Conservation (phyloP, 1,284 basidiomycete species). For the Boletus sp. region DNA sequence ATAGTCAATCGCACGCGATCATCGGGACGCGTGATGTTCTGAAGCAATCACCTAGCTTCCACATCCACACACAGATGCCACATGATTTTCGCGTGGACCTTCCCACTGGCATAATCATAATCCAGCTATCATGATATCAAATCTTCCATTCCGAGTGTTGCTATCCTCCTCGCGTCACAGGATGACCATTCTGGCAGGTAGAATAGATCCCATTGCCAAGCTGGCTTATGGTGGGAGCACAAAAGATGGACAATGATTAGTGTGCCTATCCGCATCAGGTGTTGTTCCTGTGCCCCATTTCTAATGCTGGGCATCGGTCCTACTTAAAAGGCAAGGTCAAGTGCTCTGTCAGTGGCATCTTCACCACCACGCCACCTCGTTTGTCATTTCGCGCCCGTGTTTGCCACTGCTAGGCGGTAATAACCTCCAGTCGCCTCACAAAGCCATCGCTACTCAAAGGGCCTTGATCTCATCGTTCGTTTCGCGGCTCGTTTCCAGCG, state of each 20-base stretch:
- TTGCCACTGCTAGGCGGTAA: neutral
- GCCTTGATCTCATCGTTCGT: neutral
- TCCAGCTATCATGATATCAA: constrained; percentile 13
- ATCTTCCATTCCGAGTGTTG: constrained; percentile 13
- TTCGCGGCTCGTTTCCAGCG: neutral
- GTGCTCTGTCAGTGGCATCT: neutral
- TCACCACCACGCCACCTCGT: neutral
- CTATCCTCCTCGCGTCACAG: constrained; percentile 9
- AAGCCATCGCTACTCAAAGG: neutral
- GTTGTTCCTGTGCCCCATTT: constrained; percentile 12
- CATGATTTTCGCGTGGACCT: constrained; percentile 13
- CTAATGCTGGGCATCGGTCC: constrained; percentile 4
- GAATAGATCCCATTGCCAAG: constrained; percentile 4
- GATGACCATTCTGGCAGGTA: constrained; percentile 4
- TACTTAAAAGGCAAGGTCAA: constrained; percentile 15
- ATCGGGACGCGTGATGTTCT: constrained; percentile 1
- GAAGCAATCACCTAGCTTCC: constrained; percentile 2
- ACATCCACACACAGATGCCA: constrained; percentile 5
- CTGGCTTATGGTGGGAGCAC: neutral
- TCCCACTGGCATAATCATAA: constrained; percentile 12
- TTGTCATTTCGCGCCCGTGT: neutral
- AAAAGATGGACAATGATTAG: constrained; percentile 10
- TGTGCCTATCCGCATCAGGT: constrained; percentile 13
- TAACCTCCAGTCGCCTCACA: neutral
- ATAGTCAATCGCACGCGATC: neutral